Evolutionary conservation across 768 basidiomycete genomes (phyloP).

Genomic region (Kondoa malvinella): DNA sequence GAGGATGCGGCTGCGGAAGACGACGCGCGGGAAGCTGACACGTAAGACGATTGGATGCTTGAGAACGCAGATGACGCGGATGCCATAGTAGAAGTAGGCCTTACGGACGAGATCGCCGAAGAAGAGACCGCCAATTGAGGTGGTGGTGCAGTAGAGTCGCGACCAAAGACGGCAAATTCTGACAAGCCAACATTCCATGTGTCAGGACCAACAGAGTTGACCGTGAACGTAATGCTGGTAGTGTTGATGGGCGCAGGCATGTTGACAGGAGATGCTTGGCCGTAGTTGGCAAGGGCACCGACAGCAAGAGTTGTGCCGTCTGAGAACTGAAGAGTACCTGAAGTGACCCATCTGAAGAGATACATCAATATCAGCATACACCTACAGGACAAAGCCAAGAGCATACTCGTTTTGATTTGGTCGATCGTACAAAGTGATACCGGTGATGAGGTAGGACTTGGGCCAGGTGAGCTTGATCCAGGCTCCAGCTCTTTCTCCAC

Average conservation of each 20-base stretch:
- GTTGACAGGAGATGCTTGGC: conserved; percentile 15
- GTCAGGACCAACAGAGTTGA: conserved; percentile 1
- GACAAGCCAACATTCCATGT: conserved; percentile 10
- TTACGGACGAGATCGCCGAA: background rate
- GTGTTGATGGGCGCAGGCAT: conserved; percentile 14
- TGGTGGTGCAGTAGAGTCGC: background rate
- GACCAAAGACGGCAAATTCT: conserved; percentile 12
- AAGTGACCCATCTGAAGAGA: conserved; percentile 17
- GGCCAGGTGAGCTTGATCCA: conserved; percentile 16
- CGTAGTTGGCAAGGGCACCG: conserved; percentile 21
- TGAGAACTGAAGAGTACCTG: conserved; percentile 16
- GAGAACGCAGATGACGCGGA: background rate
- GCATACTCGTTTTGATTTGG: conserved; percentile 1
- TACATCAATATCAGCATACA: conserved; percentile 16
- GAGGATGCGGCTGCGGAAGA: background rate
- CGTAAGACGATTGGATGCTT: background rate
- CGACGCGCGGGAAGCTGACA: background rate
- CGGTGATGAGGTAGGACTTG: conserved; percentile 9
- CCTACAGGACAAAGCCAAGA: too few relatives aligned
- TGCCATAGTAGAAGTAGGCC: too few relatives aligned
- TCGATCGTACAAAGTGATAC: conserved; percentile 13
- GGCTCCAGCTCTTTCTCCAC: conserved; percentile 12
- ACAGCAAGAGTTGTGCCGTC: conserved; percentile 14
- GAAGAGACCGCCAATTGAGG: background rate
- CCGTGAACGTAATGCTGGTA: conserved; percentile 9